Evolutionary conservation across 2,329 filamentous ascomycete genomes (phyloP), one percentile per base, ranked within the genome.

Genomic region (Pestalotiopsis fici): DNA sequence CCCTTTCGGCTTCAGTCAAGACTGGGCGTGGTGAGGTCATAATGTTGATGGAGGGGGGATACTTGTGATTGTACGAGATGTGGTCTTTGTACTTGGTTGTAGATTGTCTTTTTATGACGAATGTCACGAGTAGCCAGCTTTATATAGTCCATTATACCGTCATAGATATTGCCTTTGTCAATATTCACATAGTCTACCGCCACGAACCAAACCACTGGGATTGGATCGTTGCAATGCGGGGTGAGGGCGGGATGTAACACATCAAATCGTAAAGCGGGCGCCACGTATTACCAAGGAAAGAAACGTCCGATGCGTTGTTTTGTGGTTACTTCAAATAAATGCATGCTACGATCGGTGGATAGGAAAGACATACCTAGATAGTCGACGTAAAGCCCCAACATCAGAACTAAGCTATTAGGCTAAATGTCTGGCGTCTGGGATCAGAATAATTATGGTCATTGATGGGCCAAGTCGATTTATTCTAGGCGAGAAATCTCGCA

Each of bases 1-100:
- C 71, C 68, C 76, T 78, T 66, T 78, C 66, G 21, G 72, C 74
- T 25, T 74, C 69, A 1, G 75, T 77, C 25, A 78, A 72, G 23
- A 75, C 72, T 12, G 73, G 70, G n/a, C 25, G 15, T 3, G 75
- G 70, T 2, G 75, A 71, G 28, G 71, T 70, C 76, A 77, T 77
- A 27, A 15, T 3, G 25, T 67, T 31, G 12, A 21, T 31, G 1
- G 15, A 27, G 21, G 23, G 23, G 9, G 1, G 15, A 37, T 21
- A 27, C 37, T 23, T 13, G 37, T 13, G n/a, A 11, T 21, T 50
- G 6, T 23, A 9, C 6, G 21, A 21, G 5, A 50, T 11, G 2
- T 21, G 9, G 3, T 50, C n/a, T 50, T 11, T 7, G n/a, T 4
- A 3, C 9, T 50, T 2, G 6, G 9, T 3, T 3, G 5, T 50